Percentiles rank a stretch among this genome's conserved stretches.
These are phyloP conservation scores for Zhuliangozyma blackwelliae DNA, from an alignment of 1,139 yeast species.

Conservation along the genomic window DNA sequence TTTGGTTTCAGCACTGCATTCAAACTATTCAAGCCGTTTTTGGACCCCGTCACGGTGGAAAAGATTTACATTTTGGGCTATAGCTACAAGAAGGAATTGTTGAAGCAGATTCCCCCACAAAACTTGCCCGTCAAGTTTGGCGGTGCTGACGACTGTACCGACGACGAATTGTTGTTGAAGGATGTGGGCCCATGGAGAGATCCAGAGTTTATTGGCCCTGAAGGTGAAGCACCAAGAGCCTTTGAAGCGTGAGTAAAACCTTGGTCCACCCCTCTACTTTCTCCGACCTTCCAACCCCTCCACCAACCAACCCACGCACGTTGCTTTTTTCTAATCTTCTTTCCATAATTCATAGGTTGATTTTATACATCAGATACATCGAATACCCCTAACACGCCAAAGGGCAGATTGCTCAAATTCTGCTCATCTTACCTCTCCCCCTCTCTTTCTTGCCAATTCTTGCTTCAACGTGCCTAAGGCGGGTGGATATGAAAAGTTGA, in stretches of 20 bases:
- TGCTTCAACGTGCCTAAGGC: too few relatives aligned
- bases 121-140: conserved; percentile 91
- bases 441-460: too few relatives aligned
- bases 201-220: conserved; percentile 74
- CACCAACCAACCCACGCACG: too few relatives aligned
- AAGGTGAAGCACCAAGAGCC: conserved; percentile 77
- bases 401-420: too few relatives aligned
- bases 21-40: conserved; percentile 82
- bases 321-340: too few relatives aligned
- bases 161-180: conserved; percentile 79
- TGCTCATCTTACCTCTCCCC: too few relatives aligned
- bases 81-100: conserved; percentile 72
- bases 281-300: too few relatives aligned
- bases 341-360: too few relatives aligned
- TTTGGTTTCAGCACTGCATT: conserved; percentile 96
- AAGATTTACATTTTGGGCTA: conserved; percentile 87
- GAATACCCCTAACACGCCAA: too few relatives aligned
- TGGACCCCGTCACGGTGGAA: conserved; percentile 97
- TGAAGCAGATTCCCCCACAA: conserved; percentile 89
- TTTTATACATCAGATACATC: too few relatives aligned
- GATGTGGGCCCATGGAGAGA: conserved; percentile 99
- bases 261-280: too few relatives aligned
- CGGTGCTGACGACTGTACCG: conserved; percentile 65
- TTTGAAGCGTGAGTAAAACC: conserved; percentile 13
- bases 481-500: too few relatives aligned